Conservation (phyloP, 202 grass and related monocot species). For the Schoenoplectus tabernaemontani region DNA sequence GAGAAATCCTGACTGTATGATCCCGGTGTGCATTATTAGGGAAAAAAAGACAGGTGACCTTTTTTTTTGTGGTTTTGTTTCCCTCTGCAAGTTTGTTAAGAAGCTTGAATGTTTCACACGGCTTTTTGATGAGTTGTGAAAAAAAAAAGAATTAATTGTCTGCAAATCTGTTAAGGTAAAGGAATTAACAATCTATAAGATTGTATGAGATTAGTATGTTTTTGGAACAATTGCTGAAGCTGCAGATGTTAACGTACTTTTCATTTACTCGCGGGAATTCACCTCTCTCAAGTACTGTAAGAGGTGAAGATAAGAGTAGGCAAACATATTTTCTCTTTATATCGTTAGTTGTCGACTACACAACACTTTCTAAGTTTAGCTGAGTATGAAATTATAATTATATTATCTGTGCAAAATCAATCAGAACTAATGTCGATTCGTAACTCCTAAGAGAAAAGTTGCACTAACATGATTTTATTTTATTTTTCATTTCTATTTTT, state of each 20-base stretch:
- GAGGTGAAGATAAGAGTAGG: too few species aligned
- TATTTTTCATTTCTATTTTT: too few species aligned
- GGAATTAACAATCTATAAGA: neutral
- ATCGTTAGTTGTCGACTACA: neutral
- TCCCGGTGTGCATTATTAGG: neutral
- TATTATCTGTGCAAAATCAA: neutral
- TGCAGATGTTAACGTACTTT: too few species aligned
- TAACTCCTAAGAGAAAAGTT: neutral
- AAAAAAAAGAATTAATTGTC: neutral
- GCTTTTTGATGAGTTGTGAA: neutral
- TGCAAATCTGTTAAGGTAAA: neutral
- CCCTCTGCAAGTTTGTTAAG: neutral
- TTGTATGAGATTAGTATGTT: too few species aligned
- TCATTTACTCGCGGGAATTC: too few species aligned
- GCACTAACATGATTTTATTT: too few species aligned
- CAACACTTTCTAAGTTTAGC: neutral
- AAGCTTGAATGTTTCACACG: neutral
- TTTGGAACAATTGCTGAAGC: too few species aligned
- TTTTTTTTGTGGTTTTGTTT: neutral
- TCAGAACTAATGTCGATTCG: neutral
- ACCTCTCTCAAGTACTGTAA: too few species aligned
- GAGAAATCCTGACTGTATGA: neutral
- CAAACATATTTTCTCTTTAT: neutral
- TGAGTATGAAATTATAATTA: neutral
- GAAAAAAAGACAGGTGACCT: neutral